These are phyloP conservation scores for Rhododendron ferrugineum DNA, from an alignment of 148 eudicot species.

Conservation along the genomic window DNA sequence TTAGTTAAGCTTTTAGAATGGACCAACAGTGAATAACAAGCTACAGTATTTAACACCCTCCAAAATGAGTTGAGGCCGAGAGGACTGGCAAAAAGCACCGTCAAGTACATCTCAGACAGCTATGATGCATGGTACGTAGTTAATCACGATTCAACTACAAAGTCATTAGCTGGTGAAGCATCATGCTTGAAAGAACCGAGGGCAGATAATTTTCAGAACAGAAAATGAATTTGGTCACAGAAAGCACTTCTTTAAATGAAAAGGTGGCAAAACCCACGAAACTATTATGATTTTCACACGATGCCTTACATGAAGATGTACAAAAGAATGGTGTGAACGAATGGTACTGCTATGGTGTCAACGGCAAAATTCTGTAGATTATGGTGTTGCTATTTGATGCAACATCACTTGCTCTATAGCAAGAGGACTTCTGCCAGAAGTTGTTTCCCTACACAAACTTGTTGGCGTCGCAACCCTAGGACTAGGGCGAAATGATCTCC, in stretches of 20 bases:
- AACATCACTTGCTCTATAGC: constrained; percentile 6
- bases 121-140: background rate
- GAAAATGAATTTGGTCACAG: background rate
- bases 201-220: background rate
- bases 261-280: background rate
- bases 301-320: background rate
- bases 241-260: background rate
- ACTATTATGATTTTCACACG: background rate
- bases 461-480: constrained; percentile 15
- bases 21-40: background rate
- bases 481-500: constrained; percentile 11
- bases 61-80: background rate
- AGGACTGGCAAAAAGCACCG: background rate
- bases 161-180: background rate
- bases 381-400: constrained; percentile 11
- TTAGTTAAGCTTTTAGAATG: background rate
- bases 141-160: background rate
- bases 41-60: background rate
- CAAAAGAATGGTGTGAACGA: constrained; percentile 1
- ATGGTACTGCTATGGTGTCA: background rate
- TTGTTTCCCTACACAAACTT: constrained; percentile 22
- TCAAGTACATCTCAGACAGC: background rate
- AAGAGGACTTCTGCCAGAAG: constrained; percentile 33
- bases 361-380: background rate
- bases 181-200: background rate